Evolutionary conservation across 164 flowering plant species (phyloP), one percentile per base, ranked within the genome.

Genomic region (Cinnamomum chago): DNA sequence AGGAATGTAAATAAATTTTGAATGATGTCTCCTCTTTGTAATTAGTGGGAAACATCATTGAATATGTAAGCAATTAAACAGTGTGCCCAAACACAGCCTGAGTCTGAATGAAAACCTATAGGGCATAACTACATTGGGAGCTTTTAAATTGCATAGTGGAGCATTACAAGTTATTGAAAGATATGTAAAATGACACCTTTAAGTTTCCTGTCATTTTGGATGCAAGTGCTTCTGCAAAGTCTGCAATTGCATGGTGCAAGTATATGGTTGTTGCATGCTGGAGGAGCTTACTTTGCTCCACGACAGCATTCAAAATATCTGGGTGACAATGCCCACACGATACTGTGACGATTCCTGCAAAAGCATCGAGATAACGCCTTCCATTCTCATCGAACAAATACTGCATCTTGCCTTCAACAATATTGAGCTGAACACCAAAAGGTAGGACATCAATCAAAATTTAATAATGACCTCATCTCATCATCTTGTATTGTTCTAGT

Each of bases 301-400:
- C 68, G 18, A 90, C 83, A 67, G 98, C 99, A 74, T 90, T 75
- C 79, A 95, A 76, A 65, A 95, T 67, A 1, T 91, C 96, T 30
- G 98, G 99, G 77, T 95, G 99, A 80, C 99, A 95, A 79, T 94
- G 98, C 30, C 98, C 98, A 83, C 98, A 94, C 25, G 95, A 94
- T 20, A 94, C 98, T 10, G 97, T 92, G 62, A 94, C 98, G 62
- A 94, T 89, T 73, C 98, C 98, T 72, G 98, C 98, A 85, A 92
- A 86, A 35, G 95, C 97, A 80, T 94, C 98, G 30, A 94, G 88
- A 77, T 92, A 94, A 2, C 98, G 86, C 85, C 68, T 88, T n/a
- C 97, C 98, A 76, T 35, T 86, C 80, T 94, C 98, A 74, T 94
- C 98, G 83, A 78, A 94, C 82, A 94, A 76, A 75, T 94, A 94